These are phyloP conservation scores for Penicillium sp. DNA, from an alignment of 2,329 filamentous ascomycete genomes.

Conservation along the genomic window DNA sequence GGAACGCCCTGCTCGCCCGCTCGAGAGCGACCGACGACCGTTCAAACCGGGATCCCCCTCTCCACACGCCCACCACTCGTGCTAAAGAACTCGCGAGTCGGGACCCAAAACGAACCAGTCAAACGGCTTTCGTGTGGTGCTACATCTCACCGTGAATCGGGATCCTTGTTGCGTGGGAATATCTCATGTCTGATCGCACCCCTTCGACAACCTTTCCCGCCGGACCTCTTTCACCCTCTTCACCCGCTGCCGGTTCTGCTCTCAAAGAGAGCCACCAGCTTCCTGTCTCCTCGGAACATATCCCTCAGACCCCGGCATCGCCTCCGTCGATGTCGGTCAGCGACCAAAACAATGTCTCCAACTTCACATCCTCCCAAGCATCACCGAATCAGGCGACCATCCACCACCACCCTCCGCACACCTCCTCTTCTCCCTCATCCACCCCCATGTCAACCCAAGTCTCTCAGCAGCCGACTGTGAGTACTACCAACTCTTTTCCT, in stretches of 20 bases:
- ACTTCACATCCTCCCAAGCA: conserved; percentile 47
- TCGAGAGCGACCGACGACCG: conserved; percentile 36
- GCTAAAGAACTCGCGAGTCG: conserved; percentile 21
- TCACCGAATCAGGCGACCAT: conserved; percentile 48
- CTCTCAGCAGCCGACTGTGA: conserved; percentile 44
- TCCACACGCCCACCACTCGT: conserved; percentile 22
- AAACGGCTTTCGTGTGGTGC: conserved; percentile 17
- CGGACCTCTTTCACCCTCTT: conserved; percentile 47
- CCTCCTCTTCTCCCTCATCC: conserved; percentile 45
- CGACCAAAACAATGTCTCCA: conserved; percentile 51
- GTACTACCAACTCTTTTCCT: conserved; percentile 45
- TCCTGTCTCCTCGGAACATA: conserved; percentile 33
- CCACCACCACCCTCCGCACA: conserved; percentile 43
- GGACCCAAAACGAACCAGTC: conserved; percentile 14
- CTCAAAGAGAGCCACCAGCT: conserved; percentile 38
- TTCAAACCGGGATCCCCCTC: conserved; percentile 31
- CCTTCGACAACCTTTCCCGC: conserved; percentile 36
- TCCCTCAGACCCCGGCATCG: conserved; percentile 44
- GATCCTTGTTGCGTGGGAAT: conserved; percentile 14
- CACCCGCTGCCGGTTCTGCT: conserved; percentile 41
- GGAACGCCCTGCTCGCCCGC: conserved; percentile 36
- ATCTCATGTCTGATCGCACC: conserved; percentile 43
- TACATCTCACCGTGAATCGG: conserved; percentile 11
- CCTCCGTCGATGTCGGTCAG: conserved; percentile 54
- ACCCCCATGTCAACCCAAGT: conserved; percentile 46